Evolutionary conservation across 352 stramenopile genomes (phyloP).

Genomic region (Blastocystis sp.): DNA sequence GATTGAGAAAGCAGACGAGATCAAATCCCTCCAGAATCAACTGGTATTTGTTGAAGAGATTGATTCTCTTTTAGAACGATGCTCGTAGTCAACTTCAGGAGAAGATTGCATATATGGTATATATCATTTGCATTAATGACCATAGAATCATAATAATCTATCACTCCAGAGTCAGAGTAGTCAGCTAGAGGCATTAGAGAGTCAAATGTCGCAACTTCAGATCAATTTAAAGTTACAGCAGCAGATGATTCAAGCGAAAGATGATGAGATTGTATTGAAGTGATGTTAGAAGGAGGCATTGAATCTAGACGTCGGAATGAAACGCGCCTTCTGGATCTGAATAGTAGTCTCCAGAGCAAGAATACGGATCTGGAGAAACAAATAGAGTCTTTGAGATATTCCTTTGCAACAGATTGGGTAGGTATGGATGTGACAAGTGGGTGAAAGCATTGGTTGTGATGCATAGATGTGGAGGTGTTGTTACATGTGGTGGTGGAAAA

Average conservation of each 20-base stretch:
- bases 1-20: neutral
- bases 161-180: slow-evolving; percentile 8
- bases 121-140: neutral
- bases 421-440: neutral
- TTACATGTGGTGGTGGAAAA: neutral
- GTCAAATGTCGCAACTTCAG: neutral
- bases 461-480: neutral
- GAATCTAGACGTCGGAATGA: slow-evolving; percentile 28
- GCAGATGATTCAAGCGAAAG: slow-evolving; percentile 28
- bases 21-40: neutral
- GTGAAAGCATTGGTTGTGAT: neutral
- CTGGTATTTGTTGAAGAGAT: neutral
- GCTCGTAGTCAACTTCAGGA: neutral
- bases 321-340: slow-evolving; percentile 38
- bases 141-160: slow-evolving; percentile 25
- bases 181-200: slow-evolving; percentile 22
- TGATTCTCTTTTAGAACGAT: neutral
- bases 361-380: slow-evolving; percentile 26
- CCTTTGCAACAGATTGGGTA: neutral
- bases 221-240: neutral
- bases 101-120: slow-evolving; percentile 17
- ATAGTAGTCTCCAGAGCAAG: slow-evolving; percentile 6
- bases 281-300: neutral
- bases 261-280: slow-evolving; percentile 40
- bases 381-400: neutral